Evolutionary conservation across 257 asterid species (phyloP).

Genomic region (Scutellaria minor): DNA sequence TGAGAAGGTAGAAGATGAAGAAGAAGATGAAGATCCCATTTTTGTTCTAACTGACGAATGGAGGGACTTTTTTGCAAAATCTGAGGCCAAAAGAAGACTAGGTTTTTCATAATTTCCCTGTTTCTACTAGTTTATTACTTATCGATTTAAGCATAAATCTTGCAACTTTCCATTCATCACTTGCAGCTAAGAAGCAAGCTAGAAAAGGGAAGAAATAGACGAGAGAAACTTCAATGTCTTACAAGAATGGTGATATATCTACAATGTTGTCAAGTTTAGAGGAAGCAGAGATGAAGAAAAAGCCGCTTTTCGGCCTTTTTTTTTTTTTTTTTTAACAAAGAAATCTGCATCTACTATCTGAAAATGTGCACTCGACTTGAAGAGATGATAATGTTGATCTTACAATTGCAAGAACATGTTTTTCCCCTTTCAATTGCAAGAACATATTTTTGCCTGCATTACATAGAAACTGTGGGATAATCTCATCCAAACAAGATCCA

Average conservation of each 20-base stretch:
- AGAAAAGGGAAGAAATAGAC: constrained; percentile 49
- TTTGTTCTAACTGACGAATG: constrained; percentile 90
- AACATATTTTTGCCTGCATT: no score
- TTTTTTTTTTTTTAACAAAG: no score
- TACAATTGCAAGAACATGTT: background rate
- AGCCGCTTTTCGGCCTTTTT: no score
- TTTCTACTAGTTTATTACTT: background rate
- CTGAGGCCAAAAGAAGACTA: constrained; percentile 80
- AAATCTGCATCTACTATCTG: no score
- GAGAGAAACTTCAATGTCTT: constrained; percentile 1
- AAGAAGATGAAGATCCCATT: constrained; percentile 56
- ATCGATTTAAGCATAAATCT: constrained; percentile 15
- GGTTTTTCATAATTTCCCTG: constrained; percentile 41
- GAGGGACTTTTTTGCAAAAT: constrained; percentile 88
- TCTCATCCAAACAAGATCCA: no score
- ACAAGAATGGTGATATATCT: background rate
- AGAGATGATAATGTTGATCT: background rate
- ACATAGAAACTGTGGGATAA: no score
- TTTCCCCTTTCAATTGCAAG: background rate
- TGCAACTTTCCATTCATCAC: constrained; percentile 8
- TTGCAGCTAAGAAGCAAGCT: constrained; percentile 68
- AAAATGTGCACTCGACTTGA: background rate
- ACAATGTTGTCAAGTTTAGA: background rate
- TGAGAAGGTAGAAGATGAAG: constrained; percentile 45
- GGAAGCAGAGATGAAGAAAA: background rate